Conservation (phyloP, 1,284 basidiomycete species). For the Apiotrichum veenhuisii region DNA sequence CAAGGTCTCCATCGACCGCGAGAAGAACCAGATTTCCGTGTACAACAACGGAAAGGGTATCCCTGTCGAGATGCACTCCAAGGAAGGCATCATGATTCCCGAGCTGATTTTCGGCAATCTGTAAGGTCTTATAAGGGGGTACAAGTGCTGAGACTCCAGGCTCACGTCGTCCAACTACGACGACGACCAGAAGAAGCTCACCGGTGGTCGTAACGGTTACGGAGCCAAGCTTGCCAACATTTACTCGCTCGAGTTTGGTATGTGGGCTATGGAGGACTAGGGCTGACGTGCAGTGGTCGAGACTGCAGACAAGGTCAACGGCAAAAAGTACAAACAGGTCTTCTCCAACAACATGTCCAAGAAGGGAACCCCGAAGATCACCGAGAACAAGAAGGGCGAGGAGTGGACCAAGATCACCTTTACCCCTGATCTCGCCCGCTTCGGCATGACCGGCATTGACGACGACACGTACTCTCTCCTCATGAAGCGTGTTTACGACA, state of each 20-base stretch:
- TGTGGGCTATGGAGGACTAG: conserved; percentile 10
- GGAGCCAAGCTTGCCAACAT: conserved; percentile 99
- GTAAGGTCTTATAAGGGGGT: conserved; percentile 26
- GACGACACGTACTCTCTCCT: conserved; percentile 86
- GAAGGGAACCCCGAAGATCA: conserved; percentile 85
- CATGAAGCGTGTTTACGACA: conserved; percentile 93
- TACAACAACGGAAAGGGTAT: conserved; percentile 97
- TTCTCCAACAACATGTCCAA: conserved; percentile 93
- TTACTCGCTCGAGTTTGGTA: conserved; percentile 88
- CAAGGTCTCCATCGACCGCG: conserved; percentile 81
- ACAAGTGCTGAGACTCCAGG: conserved; percentile 27
- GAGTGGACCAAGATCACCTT: conserved; percentile 96
- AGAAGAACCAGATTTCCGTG: conserved; percentile 81
- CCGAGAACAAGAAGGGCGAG: conserved; percentile 77
- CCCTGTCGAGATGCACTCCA: conserved; percentile 91
- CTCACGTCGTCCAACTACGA: conserved; percentile 97
- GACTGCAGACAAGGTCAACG: conserved; percentile 82
- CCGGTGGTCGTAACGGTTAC: conserved; percentile 97
- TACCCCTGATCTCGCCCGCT: conserved; percentile 84
- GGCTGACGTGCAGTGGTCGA: conserved; percentile 62
- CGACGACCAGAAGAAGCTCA: conserved; percentile 97
- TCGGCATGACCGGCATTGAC: conserved; percentile 90
- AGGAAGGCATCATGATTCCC: conserved; percentile 92
- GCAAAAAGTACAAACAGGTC: conserved; percentile 91
- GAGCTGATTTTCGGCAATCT: conserved; percentile 97